phyloP scores from a whole-genome alignment of 345 rosid genomes.

The Eutrema heterophyllum region DNA sequence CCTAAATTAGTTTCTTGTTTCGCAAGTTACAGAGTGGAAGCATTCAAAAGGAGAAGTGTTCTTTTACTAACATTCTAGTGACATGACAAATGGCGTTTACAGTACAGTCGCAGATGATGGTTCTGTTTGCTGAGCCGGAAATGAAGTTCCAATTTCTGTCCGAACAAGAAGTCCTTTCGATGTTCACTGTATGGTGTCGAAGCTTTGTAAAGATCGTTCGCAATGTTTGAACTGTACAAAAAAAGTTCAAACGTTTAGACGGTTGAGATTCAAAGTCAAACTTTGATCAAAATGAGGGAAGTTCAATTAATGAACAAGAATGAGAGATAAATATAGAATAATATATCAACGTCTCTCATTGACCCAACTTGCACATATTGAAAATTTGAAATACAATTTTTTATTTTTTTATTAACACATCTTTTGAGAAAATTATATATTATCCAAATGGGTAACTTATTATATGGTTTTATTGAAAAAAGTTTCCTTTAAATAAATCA shows the following conservation, averaged over 20 bases:
- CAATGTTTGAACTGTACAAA: constrained; percentile 46
- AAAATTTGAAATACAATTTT: neutral
- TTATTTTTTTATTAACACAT: neutral
- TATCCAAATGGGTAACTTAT: neutral
- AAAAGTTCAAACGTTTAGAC: constrained; percentile 4
- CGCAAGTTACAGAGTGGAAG: neutral
- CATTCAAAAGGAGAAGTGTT: neutral
- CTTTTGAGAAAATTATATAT: neutral
- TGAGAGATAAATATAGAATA: neutral
- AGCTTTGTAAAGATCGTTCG: constrained; percentile 42
- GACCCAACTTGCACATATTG: constrained; percentile 7
- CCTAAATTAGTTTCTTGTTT: neutral
- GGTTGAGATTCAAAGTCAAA: constrained; percentile 11
- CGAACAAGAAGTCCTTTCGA: constrained; percentile 40
- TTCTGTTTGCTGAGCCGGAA: neutral
- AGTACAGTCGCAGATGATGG: constrained; percentile 52
- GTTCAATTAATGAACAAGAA: neutral
- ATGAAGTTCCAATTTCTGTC: constrained; percentile 34
- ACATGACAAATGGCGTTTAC: constrained; percentile 45
- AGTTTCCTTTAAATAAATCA: neutral
- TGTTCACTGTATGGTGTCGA: constrained; percentile 27
- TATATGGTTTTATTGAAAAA: neutral
- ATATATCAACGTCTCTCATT: neutral
- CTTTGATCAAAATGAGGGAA: neutral
- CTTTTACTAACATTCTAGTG: constrained; percentile 44